Conservation (phyloP, 257 asterid genomes). For the Ballota nigra region DNA sequence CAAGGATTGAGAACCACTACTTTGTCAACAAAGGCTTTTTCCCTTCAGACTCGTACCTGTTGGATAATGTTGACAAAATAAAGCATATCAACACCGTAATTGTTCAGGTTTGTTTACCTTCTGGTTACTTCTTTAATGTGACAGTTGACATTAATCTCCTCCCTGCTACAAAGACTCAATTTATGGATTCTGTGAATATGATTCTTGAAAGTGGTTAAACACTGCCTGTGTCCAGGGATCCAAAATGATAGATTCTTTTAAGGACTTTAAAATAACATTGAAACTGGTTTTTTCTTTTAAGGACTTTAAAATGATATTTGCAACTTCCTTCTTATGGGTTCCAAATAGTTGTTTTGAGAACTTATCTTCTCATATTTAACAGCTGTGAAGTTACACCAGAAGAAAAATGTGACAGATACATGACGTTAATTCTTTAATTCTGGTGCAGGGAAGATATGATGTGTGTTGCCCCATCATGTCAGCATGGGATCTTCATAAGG, state of each 20-base stretch:
- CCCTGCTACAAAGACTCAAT: background rate
- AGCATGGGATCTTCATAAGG: slow-evolving; percentile 99
- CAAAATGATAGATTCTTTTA: background rate
- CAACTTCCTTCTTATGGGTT: background rate
- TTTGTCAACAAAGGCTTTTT: slow-evolving; percentile 90
- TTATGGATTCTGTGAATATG: background rate
- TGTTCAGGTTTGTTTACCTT: slow-evolving; percentile 69
- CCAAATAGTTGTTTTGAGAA: background rate
- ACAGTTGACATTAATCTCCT: background rate
- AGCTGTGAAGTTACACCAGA: slow-evolving; percentile 1
- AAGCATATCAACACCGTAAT: slow-evolving; percentile 73
- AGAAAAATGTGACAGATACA: background rate
- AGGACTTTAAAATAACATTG: background rate
- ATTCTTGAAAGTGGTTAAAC: background rate
- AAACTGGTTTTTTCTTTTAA: background rate
- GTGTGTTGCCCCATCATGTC: slow-evolving; percentile 95
- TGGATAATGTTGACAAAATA: slow-evolving; percentile 86
- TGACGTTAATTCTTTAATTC: slow-evolving; percentile 3
- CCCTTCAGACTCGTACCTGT: slow-evolving; percentile 68
- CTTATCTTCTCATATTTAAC: background rate
- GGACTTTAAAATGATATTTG: too few relatives aligned
- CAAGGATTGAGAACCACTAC: slow-evolving; percentile 98
- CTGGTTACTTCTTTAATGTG: background rate
- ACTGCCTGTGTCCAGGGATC: background rate
- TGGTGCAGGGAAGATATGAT: slow-evolving; percentile 90